These are phyloP conservation scores for Laetiporus sulphureus DNA, from an alignment of 1,284 basidiomycete genomes.

Conservation along the genomic window DNA sequence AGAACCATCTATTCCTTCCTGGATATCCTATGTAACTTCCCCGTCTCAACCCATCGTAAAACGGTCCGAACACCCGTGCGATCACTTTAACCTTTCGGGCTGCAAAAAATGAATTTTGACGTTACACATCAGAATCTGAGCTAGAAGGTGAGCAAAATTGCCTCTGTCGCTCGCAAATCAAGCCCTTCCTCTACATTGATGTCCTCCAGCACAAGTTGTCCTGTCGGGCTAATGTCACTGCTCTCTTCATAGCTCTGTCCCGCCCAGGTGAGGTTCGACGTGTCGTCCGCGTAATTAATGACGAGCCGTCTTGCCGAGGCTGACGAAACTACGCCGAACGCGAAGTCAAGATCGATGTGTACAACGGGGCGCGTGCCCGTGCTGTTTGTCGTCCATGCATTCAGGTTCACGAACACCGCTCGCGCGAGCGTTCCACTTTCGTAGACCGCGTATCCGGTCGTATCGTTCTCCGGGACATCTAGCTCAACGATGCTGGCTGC, in stretches of 20 bases:
- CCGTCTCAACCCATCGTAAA: too few relatives aligned
- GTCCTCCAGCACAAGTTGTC: conserved; percentile 30
- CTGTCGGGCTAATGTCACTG: conserved; percentile 37
- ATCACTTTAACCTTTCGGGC: too few relatives aligned
- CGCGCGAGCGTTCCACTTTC: conserved; percentile 38
- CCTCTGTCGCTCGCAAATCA: conserved; percentile 51
- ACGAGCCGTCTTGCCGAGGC: conserved; percentile 10
- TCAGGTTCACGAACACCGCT: conserved; percentile 51
- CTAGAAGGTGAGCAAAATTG: conserved; percentile 34
- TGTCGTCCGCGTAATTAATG: conserved; percentile 49
- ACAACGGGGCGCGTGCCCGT: conserved; percentile 30
- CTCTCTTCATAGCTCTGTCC: conserved; percentile 59
- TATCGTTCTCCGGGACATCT: conserved; percentile 35
- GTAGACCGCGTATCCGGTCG: conserved; percentile 61
- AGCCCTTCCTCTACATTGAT: conserved; percentile 36
- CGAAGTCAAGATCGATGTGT: conserved; percentile 38
- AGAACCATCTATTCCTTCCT: too few relatives aligned
- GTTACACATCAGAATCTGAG: too few relatives aligned
- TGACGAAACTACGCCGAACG: conserved; percentile 9
- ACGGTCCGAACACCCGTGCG: too few relatives aligned
- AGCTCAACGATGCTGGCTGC: conserved; percentile 45
- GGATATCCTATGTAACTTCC: too few relatives aligned
- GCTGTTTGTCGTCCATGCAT: conserved; percentile 39
- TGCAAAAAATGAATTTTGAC: too few relatives aligned
- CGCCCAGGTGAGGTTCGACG: conserved; percentile 50